Conservation (phyloP, 2,329 filamentous ascomycete genomes). For the Colletotrichum somersetense region DNA sequence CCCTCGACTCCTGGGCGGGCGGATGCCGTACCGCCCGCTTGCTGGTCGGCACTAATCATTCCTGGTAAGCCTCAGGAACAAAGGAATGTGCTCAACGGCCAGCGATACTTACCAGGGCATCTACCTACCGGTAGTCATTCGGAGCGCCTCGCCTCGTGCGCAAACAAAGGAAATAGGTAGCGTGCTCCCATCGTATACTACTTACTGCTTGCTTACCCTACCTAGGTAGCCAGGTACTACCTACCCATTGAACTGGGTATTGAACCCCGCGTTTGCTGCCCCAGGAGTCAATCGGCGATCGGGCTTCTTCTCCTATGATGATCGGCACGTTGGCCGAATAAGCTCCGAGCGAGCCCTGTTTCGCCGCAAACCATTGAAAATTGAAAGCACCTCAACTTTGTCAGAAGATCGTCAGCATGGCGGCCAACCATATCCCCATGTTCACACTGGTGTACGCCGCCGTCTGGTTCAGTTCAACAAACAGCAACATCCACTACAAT, state of each 20-base stretch:
- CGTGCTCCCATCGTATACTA: too few species aligned
- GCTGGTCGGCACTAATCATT: not conserved
- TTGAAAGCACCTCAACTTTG: not conserved
- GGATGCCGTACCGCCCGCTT: not conserved
- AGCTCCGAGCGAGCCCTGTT: not conserved
- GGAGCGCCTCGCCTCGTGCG: not conserved
- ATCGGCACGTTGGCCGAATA: not conserved
- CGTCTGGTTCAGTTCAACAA: not conserved
- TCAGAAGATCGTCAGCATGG: not conserved
- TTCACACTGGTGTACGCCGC: slow-evolving; percentile 7
- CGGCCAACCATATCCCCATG: slow-evolving; percentile 6
- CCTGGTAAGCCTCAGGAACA: not conserved
- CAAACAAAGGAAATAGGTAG: not conserved
- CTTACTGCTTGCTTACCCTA: not conserved
- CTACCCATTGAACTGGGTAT: too few species aligned
- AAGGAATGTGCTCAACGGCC: not conserved
- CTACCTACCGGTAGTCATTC: too few species aligned
- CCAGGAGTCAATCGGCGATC: not conserved
- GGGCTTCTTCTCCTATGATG: not conserved
- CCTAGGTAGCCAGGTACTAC: too few species aligned
- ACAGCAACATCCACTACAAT: not conserved
- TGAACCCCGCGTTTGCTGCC: too few species aligned
- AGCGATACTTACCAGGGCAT: not conserved
- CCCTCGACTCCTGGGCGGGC: not conserved
- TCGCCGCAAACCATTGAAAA: not conserved